phyloP scores from a whole-genome alignment of 306 rosid species.

The Trifolium subterraneum region DNA sequence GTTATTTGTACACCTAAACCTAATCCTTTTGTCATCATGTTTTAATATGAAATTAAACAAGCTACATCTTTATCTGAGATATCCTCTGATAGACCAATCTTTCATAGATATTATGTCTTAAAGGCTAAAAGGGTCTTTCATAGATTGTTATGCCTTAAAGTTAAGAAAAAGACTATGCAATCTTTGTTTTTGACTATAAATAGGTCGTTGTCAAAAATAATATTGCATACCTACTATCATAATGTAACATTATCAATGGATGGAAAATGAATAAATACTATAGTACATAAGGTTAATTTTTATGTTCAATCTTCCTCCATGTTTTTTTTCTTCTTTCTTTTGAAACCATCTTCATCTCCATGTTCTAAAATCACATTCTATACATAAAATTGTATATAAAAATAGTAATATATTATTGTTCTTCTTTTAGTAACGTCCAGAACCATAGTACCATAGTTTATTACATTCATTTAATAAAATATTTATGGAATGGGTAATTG shows the following conservation, averaged over 20 bases:
- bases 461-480: background rate
- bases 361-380: background rate
- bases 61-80: background rate
- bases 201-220: background rate
- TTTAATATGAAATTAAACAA: background rate
- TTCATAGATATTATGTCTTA: background rate
- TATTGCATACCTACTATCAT: background rate
- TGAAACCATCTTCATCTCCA: background rate
- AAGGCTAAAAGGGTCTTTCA: background rate
- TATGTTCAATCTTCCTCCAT: too few species aligned
- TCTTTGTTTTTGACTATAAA: background rate
- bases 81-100: background rate
- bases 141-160: background rate
- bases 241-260: background rate
- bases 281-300: background rate
- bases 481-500: conserved; percentile 23
- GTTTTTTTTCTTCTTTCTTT: too few species aligned
- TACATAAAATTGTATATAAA: background rate
- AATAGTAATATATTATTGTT: background rate
- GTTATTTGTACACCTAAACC: background rate
- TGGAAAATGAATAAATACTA: background rate
- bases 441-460: background rate
- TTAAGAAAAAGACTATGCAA: background rate
- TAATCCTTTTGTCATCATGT: background rate
- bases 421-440: background rate